Conservation (phyloP, 2,329 filamentous ascomycete genomes). For the Volutella citrinella region DNA sequence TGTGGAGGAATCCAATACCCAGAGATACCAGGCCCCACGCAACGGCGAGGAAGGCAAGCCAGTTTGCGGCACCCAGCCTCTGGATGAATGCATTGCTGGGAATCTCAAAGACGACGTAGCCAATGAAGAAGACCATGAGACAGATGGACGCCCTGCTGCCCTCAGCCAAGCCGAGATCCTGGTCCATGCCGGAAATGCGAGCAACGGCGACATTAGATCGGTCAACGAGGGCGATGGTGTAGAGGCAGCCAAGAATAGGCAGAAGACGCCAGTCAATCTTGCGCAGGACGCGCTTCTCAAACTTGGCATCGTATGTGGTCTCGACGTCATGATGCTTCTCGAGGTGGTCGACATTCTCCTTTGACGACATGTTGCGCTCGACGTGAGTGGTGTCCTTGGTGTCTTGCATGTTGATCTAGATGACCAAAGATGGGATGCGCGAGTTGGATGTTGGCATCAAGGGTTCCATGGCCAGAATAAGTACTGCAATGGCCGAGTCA, state of each 20-base stretch:
- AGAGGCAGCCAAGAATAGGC: constrained; percentile 13
- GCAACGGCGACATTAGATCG: constrained; percentile 15
- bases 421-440: too few relatives aligned
- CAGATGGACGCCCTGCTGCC: constrained; percentile 7
- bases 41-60: constrained; percentile 12
- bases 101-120: constrained; percentile 14
- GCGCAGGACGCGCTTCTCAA: constrained; percentile 12
- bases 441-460: too few relatives aligned
- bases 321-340: not conserved
- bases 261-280: constrained; percentile 12
- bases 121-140: constrained; percentile 18
- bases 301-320: constrained; percentile 2
- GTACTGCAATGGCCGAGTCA: too few relatives aligned
- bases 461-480: too few relatives aligned
- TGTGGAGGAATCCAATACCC: constrained; percentile 12
- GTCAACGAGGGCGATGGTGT: constrained; percentile 16
- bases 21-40: constrained; percentile 13
- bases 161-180: constrained; percentile 10
- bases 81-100: constrained; percentile 16
- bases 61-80: constrained; percentile 13
- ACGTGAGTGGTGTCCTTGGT: not conserved
- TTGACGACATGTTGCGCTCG: constrained; percentile 1
- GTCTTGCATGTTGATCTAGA: not conserved
- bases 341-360: constrained; percentile 4
- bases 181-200: constrained; percentile 15